Base-by-base conservation (phyloP, 495 filamentous ascomycete genomes). In the Hypoxylon perforatum region DNA sequence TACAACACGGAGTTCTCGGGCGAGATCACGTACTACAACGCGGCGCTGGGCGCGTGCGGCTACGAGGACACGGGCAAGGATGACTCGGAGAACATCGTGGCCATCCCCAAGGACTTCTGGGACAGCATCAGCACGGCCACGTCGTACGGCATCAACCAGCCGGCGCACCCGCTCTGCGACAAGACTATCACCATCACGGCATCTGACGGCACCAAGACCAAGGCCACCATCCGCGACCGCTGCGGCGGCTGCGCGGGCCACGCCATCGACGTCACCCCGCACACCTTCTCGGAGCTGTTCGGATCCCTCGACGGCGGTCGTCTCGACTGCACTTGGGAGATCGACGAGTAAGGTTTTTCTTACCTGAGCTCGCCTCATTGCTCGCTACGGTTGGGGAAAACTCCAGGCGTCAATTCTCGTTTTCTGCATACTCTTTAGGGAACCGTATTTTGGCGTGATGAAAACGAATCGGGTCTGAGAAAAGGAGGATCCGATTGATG, bases 211-310 rank as follows among this genome's bases (percentile, higher is more conserved):
- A 86, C 85, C 74, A 84, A 83, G 15, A 69, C 72, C 49, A 80
- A 64, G 4, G 90, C 85, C 36, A 81, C 54, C 11, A 85, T 92
- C 47, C 86, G 85, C 39, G 91, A 94, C 83, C 90, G 91, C 79
- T 94, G 91, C 81, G 84, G 84, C 73, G 89, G 90, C 70, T 93
- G 91, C 71, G 61, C 44, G 0, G 57, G 36, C 15, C 63, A 63
- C 50, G 72, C 76, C 53, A 80, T 87, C 35, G 84, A 87, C 51
- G 80, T 81, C 25, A 33, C 30, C 30, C 65, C 78, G 65, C 70
- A 75, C 44, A 74, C 77, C 28, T 87, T 86, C 62, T 3, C 30
- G 0, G 70, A 76, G 10, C 70, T 87, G 11, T 81, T 82, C 62
- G 77, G 74, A 18, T 57, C 69, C 15, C 64, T 79, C 6, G 69